Base-by-base conservation (phyloP, 2,329 filamentous ascomycete species). In the Dactylellina sp. region DNA sequence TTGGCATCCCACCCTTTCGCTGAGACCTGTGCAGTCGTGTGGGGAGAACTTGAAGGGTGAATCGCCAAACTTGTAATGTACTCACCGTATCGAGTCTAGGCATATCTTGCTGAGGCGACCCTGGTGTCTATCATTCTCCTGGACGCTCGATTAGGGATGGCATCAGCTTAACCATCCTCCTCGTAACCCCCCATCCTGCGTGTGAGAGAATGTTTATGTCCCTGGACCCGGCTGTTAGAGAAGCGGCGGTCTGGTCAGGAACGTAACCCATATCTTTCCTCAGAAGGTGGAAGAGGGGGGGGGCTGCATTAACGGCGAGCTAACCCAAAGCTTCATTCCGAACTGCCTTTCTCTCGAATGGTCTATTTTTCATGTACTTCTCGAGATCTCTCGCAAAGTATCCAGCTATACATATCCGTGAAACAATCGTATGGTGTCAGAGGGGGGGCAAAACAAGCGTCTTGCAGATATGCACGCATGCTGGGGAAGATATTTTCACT, bases 241-340 rank as follows among this genome's bases (percentile, higher is more conserved):
- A 47, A 44, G 56, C 25, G 47, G 39, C 37, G 37, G 39, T 16
- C 47, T 63, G 61, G 50, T 47, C 59, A 71, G 57, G 66, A 59
- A 71, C 57, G 39, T 53, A 39, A 42, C 57, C 66, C 32, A 64
- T 42, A 24, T 42, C 35, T 35, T 32, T 42, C 1, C 32, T 40
- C 14, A n/a, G n/a, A n/a, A n/a, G n/a, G n/a, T n/a, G n/a, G n/a
- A n/a, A n/a, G n/a, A n/a, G n/a, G n/a, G n/a, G n/a, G 24, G 46
- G 44, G 32, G 25, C n/a, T 56, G 49, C 49, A 64, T 64, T 64
- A 46, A 64, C 53, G 52, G 68, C 52, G 60, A 64, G 22, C 28
- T 59, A 42, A 12, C 16, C 60, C 25, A 37, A 20, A 56, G 37
- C 53, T 42, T 57, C 53, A 35, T 57, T 57, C 53, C 53, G 53